Conservation (phyloP, 176 grass and related monocot genomes). For the Rhipidocladum racemiflorum region DNA sequence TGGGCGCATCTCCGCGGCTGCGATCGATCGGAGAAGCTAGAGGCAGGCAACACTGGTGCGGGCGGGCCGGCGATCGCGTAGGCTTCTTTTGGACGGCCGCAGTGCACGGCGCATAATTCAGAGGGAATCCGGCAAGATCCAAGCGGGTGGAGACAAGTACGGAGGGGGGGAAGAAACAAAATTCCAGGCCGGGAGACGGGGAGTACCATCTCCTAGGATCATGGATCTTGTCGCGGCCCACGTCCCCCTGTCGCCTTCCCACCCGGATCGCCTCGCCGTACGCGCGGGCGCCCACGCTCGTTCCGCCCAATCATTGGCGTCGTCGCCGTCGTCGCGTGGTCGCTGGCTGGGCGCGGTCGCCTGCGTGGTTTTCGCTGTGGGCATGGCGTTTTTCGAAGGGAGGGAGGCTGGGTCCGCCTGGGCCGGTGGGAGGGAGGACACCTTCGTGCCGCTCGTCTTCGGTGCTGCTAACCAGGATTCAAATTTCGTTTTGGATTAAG, state of each 20-base stretch:
- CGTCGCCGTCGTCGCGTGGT: conserved; percentile 1
- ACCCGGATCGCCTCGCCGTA: conserved; percentile 9
- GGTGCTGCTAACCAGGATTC: no score
- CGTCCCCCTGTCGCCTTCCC: conserved; percentile 30
- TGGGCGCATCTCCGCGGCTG: not conserved
- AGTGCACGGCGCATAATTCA: conserved; percentile 7
- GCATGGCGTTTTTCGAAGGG: not conserved
- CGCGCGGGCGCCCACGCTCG: not conserved
- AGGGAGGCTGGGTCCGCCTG: not conserved
- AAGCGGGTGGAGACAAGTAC: conserved; percentile 36
- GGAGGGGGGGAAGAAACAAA: conserved; percentile 35
- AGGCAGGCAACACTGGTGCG: not conserved
- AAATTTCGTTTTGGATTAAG: no score
- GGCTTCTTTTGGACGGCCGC: not conserved
- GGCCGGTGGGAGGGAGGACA: not conserved
- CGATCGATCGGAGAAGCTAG: conserved; percentile 2
- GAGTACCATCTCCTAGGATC: conserved; percentile 50
- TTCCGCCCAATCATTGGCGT: conserved; percentile 32
- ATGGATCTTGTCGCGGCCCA: conserved; percentile 54
- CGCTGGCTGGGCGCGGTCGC: not conserved
- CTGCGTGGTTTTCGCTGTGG: not conserved
- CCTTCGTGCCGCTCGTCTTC: not conserved
- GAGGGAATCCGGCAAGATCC: conserved; percentile 43
- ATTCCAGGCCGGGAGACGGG: conserved; percentile 33
- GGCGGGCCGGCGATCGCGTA: not conserved